Base-by-base conservation (phyloP, 352 stramenopile species). In the Phytophthora palmivora region DNA sequence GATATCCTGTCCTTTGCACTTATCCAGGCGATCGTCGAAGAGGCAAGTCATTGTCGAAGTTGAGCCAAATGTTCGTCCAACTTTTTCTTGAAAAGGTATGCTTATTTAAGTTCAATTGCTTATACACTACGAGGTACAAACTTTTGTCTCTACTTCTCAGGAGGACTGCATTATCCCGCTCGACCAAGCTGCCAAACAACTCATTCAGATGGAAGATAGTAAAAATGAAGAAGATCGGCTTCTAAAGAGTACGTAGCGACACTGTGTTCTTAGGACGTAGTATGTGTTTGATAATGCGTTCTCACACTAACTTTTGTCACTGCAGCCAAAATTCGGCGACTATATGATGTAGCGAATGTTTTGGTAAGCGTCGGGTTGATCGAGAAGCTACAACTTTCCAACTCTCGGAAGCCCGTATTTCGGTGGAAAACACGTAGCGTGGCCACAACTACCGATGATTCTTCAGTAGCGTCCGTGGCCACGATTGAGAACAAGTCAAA, bases 291-390 rank as follows among this genome's bases (percentile, higher is more conserved):
- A 51, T 26, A 1, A 21, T 49, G 9, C 58, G 50, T 38, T 6
- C 41, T 59, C 28, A 69, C 45, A 11, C 14, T 28, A 34, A 34
- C 9, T 58, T 11, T 38, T 55, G 22, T 16, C 8, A 55, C n/a
- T 1, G 52, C 67, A 95, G 87, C 96, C 43, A 98, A 98, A 63
- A 97, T 98, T 59, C 90, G 97, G 15, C 84, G 97, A 21, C 84
- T 99, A 22, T 99, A 99, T 59, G 97, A 99, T 57, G 97, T 99
- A 67, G 97, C 96, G 9, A 99, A 99, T 70, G 96, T 99, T 7
- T 86, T 99, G 19, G 80, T 95, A 3, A 94, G 84, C 46, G 81
- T 99, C 12, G 93, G 94, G 0, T 78, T 99, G 32, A 94, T 98
- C 30, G 84, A 96, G 58, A 98, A 98, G 57, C 62, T 94, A 32